phyloP scores from a whole-genome alignment of 768 basidiomycete species.

The Macrolepiota albuminosa region DNA sequence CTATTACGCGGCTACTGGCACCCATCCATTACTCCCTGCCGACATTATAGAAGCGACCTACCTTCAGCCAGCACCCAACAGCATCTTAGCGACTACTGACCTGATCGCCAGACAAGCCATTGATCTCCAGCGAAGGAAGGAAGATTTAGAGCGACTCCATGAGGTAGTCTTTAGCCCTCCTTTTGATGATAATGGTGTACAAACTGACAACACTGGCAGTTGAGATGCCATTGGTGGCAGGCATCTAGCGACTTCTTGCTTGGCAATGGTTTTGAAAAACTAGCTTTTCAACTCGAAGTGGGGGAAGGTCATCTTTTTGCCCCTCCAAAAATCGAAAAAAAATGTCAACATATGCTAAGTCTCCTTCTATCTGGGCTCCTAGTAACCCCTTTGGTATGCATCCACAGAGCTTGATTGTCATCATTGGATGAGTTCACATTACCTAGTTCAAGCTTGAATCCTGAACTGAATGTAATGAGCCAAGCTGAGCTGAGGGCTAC shows the following conservation, averaged over 20 bases:
- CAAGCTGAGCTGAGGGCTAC: too few species aligned
- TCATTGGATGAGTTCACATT: conserved; percentile 24
- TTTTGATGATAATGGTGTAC: conserved; percentile 20
- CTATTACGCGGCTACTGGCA: too few species aligned
- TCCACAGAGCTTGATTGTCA: conserved; percentile 21
- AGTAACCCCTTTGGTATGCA: conserved; percentile 22
- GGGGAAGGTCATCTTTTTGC: conserved; percentile 32
- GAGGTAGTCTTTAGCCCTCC: too few species aligned
- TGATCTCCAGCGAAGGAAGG: too few species aligned
- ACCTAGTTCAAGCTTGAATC: conserved; percentile 32
- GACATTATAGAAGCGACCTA: too few species aligned
- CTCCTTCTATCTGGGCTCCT: conserved; percentile 21
- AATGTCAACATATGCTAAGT: conserved; percentile 18
- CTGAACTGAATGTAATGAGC: conserved; percentile 27
- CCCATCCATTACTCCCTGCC: too few species aligned
- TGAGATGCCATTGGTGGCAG: conserved; percentile 15
- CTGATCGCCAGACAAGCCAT: too few species aligned
- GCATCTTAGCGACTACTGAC: too few species aligned
- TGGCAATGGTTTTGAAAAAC: conserved; percentile 15
- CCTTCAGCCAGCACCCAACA: too few species aligned
- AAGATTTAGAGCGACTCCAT: too few species aligned
- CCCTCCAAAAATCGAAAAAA: conserved; percentile 4
- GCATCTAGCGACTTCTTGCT: conserved; percentile 7
- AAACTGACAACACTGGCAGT: conserved; percentile 19
- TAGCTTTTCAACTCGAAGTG: conserved; percentile 33